phyloP scores from a whole-genome alignment of 371 early-diverging fungal species.

The Mucor lusitanicus region DNA sequence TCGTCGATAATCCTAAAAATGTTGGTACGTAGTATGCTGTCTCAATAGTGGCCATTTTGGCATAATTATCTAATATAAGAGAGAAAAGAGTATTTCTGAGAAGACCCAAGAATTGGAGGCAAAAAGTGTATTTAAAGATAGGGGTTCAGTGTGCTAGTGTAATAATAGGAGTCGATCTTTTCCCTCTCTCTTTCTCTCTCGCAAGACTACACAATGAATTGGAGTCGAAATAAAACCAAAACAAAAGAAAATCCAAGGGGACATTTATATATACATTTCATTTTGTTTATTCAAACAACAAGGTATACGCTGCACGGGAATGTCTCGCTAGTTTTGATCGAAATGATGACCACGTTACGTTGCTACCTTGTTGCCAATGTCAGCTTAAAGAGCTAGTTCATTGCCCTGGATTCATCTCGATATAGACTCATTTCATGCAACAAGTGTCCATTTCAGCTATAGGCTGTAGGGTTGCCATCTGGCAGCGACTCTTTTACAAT shows the following conservation, averaged over 20 bases:
- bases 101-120: neutral
- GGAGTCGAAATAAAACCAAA: neutral
- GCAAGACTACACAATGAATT: neutral
- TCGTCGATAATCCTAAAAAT: conserved; percentile 43
- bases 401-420: no score
- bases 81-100: neutral
- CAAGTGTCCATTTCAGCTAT: neutral
- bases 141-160: neutral
- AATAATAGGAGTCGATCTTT: neutral
- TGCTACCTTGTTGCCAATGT: no score
- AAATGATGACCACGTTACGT: neutral
- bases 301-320: neutral
- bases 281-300: neutral
- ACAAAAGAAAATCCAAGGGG: neutral
- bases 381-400: no score
- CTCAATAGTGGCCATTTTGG: conserved; percentile 41
- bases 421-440: no score
- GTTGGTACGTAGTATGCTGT: conserved; percentile 49
- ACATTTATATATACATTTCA: neutral
- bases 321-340: neutral
- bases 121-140: neutral
- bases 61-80: neutral
- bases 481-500: neutral
- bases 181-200: neutral
- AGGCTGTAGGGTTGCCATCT: neutral